These are phyloP conservation scores for Cutaneotrichosporon daszewskae DNA, from an alignment of 1,284 basidiomycete genomes.

Conservation along the genomic window DNA sequence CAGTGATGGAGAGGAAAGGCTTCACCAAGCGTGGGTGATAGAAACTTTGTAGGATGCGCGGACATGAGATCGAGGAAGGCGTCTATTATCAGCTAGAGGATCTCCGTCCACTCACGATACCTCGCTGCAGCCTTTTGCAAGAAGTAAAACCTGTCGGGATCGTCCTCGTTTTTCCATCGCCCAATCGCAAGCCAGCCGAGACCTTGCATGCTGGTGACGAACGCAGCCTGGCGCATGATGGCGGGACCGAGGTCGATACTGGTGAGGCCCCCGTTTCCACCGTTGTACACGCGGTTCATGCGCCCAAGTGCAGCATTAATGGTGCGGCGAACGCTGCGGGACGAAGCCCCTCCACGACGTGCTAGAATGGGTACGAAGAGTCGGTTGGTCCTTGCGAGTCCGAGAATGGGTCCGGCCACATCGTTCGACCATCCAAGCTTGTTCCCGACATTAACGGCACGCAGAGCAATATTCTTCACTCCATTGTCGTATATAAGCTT, in stretches of 20 bases:
- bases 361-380: too few relatives aligned
- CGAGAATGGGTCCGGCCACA: too few relatives aligned
- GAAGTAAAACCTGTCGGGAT: constrained; percentile 4
- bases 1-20: constrained; percentile 4
- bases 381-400: too few relatives aligned
- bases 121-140: constrained; percentile 32
- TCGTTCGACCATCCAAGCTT: too few relatives aligned
- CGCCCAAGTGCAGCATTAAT: not conserved
- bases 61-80: constrained; percentile 39
- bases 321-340: not conserved
- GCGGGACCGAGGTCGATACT: constrained; percentile 27
- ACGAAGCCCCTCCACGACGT: too few relatives aligned
- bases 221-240: constrained; percentile 28
- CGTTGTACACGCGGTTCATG: constrained; percentile 4
- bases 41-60: constrained; percentile 14
- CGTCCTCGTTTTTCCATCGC: constrained; percentile 11
- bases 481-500: too few relatives aligned
- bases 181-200: constrained; percentile 31
- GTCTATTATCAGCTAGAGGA: constrained; percentile 12
- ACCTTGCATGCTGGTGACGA: constrained; percentile 28
- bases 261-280: constrained; percentile 6
- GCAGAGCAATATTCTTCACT: too few relatives aligned
- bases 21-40: constrained; percentile 23
- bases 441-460: too few relatives aligned
- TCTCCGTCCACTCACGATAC: constrained; percentile 24